Evolutionary conservation across 2,329 filamentous ascomycete genomes (phyloP), one percentile per base, ranked within the genome.

Genomic region (Fusarium sp.): DNA sequence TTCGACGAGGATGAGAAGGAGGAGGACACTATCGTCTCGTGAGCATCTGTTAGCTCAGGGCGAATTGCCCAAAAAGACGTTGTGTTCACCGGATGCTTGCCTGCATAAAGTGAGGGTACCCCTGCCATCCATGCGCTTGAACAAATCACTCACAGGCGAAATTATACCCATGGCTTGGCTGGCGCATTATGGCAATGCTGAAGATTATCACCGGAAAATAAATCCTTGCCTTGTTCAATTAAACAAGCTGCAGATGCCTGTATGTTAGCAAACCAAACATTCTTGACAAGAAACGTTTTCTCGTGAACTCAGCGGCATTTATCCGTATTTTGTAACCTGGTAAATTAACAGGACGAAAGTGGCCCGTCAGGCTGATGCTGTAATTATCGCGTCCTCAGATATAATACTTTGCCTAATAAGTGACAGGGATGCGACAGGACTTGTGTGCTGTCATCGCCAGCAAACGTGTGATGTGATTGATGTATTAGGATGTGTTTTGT

Each of bases 91-190:
- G 33, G 66, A 58, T 45, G 27, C 42, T 58, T 63, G 27, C 29
- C 33, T 69, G 66, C 66, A 70, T 70, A 52, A 60, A 39, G 35
- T 70, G 60, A 69, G 60, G 41, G 35, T 55, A 65, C 25, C 66
- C 66, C 60, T 69, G 60, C n/a, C n/a, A 31, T 42, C 41, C 29
- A 66, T 66, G 62, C 45, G 35, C 44, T 25, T 39, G 59, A 58
- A 58, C 60, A 54, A 56, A 56, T 54, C 29, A 52, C 41, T 46
- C 35, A 38, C 25, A 69, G 61, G 57, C 45, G 59, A 69, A 29
- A 69, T 69, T 64, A 37, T 64, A 35, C 58, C 33, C 57, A 31
- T 21, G 21, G 37, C 44, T 56, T 42, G 63, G 44, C 44, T 38
- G 63, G 44, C 45, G 37, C 27, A 41, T 52, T 51, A 59, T 69